Evolutionary conservation across 768 basidiomycete genomes (phyloP), one percentile per base, ranked within the genome.

Genomic region (Rhodotorula taiwanensis): DNA sequence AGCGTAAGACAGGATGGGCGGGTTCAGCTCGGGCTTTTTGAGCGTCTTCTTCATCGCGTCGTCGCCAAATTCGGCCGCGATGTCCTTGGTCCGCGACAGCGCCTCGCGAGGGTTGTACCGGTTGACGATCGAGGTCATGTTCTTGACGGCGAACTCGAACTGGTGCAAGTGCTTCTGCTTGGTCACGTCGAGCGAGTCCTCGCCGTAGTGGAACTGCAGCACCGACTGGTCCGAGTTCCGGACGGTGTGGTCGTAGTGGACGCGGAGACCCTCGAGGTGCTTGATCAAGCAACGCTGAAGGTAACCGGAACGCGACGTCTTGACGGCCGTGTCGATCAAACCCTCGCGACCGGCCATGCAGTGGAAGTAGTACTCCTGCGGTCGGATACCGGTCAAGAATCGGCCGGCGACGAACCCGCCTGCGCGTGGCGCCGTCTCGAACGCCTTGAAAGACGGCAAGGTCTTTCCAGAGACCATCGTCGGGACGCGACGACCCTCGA

Each of bases 271-370:
- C 76, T 99, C 95, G 57, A 99, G 80, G 76, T 99, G 95, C 76
- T 99, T 99, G 80, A 99, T 93, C 70, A 99, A 80, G 78, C 95
- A 98, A 51, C 95, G 84, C 75, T 99, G 95, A 25, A 99, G 83
- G 76, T 99, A 99, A 25, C 95, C 95, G 7, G 95, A 98, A 58
- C 95, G 91, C 66, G 88, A 89, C 7, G 95, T 99, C 79, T 99
- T 99, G 75, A 99, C 94, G 42, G 95, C 95, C 9, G 95, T 99
- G 74, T 99, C 95, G 73, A 99, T 99, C 43, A 99, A 82, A 73
- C 95, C 95, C 79, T 99, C 95, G 71, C 95, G 84, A 55, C 95
- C 95, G 61, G 95, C 95, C 95, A 99, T 99, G 75, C 95, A 98
- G 78, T 99, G 95, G 81, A 99, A 99, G 79, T 95, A 99, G 78